A percentile compares a stretch with the other conserved stretches of the same genome.
phyloP scores from a whole-genome alignment of 2,329 filamentous ascomycete genomes.

The Fusarium incarnatum region DNA sequence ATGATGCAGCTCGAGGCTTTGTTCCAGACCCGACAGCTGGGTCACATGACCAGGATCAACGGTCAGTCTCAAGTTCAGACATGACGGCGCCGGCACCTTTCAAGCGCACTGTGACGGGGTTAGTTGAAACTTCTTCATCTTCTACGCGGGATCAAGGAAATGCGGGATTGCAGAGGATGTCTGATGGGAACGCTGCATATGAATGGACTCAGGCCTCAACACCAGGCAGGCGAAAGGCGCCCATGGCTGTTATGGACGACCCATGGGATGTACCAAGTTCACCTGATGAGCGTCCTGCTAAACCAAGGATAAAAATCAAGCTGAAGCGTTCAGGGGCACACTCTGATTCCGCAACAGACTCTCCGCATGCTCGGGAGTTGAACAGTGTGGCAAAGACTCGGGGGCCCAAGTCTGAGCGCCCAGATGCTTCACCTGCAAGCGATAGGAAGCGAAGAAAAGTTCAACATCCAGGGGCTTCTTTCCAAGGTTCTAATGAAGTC shows the following conservation, averaged over 20 bases:
- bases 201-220: slow-evolving; percentile 52
- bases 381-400: not conserved
- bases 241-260: slow-evolving; percentile 47
- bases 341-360: not conserved
- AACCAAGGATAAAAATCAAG: slow-evolving; percentile 29
- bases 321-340: slow-evolving; percentile 27
- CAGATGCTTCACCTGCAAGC: slow-evolving; percentile 9
- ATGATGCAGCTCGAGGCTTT: slow-evolving; percentile 47
- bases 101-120: slow-evolving; percentile 45
- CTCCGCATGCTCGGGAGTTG: not conserved
- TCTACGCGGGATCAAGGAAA: slow-evolving; percentile 48
- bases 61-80: slow-evolving; percentile 40
- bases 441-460: slow-evolving; percentile 43
- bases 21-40: slow-evolving; percentile 18
- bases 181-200: slow-evolving; percentile 26
- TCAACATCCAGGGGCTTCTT: slow-evolving; percentile 18
- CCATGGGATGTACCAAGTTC: slow-evolving; percentile 61
- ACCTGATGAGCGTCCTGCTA: slow-evolving; percentile 44
- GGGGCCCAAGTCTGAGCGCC: not conserved
- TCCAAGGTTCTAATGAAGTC: slow-evolving; percentile 42
- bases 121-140: slow-evolving; percentile 45
- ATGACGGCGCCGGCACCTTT: slow-evolving; percentile 45
- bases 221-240: slow-evolving; percentile 45
- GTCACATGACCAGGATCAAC: slow-evolving; percentile 19
- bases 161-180: slow-evolving; percentile 19